Base-by-base conservation (phyloP, 306 rosid species). In the Vigna nakashimae region DNA sequence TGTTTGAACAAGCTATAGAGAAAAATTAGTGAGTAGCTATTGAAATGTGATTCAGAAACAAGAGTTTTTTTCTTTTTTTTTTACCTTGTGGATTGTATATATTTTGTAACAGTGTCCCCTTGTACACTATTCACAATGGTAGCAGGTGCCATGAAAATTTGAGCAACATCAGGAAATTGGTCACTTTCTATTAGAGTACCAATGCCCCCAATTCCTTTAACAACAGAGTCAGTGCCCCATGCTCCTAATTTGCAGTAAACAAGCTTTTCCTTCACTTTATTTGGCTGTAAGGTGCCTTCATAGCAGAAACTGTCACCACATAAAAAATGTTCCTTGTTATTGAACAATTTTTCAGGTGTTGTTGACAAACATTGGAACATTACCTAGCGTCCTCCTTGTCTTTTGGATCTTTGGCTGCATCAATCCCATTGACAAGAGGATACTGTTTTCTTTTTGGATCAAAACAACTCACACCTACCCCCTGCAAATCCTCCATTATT, bases 121-220 rank as follows among this genome's bases (percentile, higher is more conserved):
- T 72, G 20, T 56, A 88, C 57, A 74, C 63, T 13, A 75, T 86
- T 83, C 43, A 95, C 93, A 58, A 85, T 30, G 43, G 99, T 85
- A 57, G 86, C 90, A 57, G 99, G 98, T 12, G 94, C 94, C 91
- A 95, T 90, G 85, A 81, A 95, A 79, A 95, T 81, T 71, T 85
- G 83, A 15, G 97, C 91, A 75, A 79, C 74, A 62, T 92, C 98
- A 64, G 58, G 89, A 83, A 56, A 86, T 53, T 78, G 75, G 8
- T 84, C 86, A 52, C 79, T 87, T 78, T 87, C 88, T 58, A 89
- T 5, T 49, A 95, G 77, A 14, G 75, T 53, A 18, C 99, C 99
- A 22, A 49, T 59, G 17, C 92, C 99, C 9, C 99, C 99, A 46
- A 87, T 40, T 71, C 43, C 69, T 69, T 83, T 89, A 32, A 95